Base-by-base conservation (phyloP, 2,329 filamentous ascomycete genomes). In the Nigrospora osmanthi region DNA sequence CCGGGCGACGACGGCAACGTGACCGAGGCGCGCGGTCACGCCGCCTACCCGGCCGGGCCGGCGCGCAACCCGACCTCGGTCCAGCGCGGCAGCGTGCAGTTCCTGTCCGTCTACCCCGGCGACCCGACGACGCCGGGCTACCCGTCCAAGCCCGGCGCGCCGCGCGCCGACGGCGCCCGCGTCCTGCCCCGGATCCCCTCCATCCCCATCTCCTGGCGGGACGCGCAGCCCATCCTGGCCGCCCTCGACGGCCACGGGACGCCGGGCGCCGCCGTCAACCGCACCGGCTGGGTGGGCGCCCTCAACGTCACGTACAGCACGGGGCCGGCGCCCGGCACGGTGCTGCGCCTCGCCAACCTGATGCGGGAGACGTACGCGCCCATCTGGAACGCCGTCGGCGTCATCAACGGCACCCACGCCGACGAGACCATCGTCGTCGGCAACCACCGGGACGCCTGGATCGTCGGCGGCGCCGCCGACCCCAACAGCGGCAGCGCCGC, bases 51-150 rank as follows among this genome's bases (percentile, higher is more conserved):
- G 0, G 70, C 83, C 39, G 89, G 87, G 0, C 87, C 87, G 6
- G 88, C 86, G 0, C 73, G 88, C 56, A 79, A 93, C 50, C 87
- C 87, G 7, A 85, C 78, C 54, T 78, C 83, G 45, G 86, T 93
- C 10, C 87, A 94, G 60, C 72, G 89, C 57, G 88, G 88, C 34
- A 89, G 85, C 56, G 78, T 81, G 2, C 76, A 88, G 56, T 89
- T 85, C 56, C 61, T 89, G 30, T 83, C 81, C 60, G 73, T 64
- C 48, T 69, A 61, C 54, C 72, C 65, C 42, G 79, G 81, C 49
- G 71, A 93, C 53, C 87, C 87, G 35, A 93, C 88, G 0, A 94
- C 88, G 0, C 85, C 85, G 2, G 88, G 88, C 5, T 91, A 91
- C 58, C 81, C 88, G 1, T 90, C 86, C 0, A 85, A 85, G 56